A percentile compares a stretch with the other conserved stretches of the same genome.
phyloP scores from a whole-genome alignment of 2,329 filamentous ascomycete species.

The Calonectria ilicicola region DNA sequence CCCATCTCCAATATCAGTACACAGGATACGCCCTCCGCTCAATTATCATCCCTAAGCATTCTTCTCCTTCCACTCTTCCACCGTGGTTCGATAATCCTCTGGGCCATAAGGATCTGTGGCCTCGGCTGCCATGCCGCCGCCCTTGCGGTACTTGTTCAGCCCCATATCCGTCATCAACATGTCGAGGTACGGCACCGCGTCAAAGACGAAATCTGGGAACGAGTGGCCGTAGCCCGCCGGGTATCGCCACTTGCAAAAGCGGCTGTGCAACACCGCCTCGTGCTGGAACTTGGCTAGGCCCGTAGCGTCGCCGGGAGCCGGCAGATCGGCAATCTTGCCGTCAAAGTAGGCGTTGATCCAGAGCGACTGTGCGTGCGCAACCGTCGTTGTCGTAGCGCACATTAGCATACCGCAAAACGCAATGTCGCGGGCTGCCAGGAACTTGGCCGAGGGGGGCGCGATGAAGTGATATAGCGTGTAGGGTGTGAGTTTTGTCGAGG shows the following conservation, averaged over 20 bases:
- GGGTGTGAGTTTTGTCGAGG: constrained; percentile 36
- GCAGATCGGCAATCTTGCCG: constrained; percentile 39
- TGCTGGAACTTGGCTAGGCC: constrained; percentile 58
- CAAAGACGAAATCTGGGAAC: constrained; percentile 80
- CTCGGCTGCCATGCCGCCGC: constrained; percentile 63
- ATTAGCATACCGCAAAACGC: constrained; percentile 59
- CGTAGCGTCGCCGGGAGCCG: constrained; percentile 27
- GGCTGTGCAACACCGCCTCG: constrained; percentile 72
- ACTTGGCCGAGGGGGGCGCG: constrained; percentile 53
- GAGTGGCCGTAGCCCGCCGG: constrained; percentile 72
- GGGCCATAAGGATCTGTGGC: constrained; percentile 68
- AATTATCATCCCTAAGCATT: neutral
- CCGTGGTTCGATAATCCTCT: constrained; percentile 66
- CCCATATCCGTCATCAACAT: constrained; percentile 75
- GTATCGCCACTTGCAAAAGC: constrained; percentile 79
- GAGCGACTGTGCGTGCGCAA: constrained; percentile 64
- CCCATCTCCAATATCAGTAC: neutral
- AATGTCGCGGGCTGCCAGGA: constrained; percentile 52
- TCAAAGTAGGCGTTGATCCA: constrained; percentile 76
- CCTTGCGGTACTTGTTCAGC: constrained; percentile 67
- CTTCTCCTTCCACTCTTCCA: constrained; percentile 62
- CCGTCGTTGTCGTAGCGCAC: constrained; percentile 56
- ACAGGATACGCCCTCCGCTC: neutral
- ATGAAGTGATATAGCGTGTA: constrained; percentile 62
- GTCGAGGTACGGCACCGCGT: constrained; percentile 80